phyloP scores from a whole-genome alignment of 2,329 filamentous ascomycete genomes.

The Fusarium chaquense region DNA sequence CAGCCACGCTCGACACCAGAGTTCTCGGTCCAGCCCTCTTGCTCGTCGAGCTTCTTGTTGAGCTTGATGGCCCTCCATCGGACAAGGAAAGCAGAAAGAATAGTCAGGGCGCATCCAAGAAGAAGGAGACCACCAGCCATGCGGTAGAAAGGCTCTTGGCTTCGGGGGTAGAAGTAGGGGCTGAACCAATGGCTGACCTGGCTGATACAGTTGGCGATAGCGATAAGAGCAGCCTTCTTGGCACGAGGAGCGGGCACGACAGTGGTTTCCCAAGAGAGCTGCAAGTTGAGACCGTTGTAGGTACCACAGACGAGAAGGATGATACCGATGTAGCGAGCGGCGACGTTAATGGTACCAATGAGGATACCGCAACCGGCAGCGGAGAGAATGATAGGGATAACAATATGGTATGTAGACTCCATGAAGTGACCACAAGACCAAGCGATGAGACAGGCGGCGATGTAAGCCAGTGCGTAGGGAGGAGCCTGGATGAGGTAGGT shows the following conservation, averaged over 20 bases:
- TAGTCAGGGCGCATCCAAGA: conserved; percentile 16
- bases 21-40: conserved; percentile 27
- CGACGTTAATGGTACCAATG: conserved; percentile 57
- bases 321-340: conserved; percentile 58
- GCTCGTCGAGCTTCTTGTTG: conserved; percentile 33
- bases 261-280: conserved; percentile 58
- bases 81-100: conserved; percentile 8
- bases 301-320: conserved; percentile 56
- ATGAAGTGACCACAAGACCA: conserved; percentile 55
- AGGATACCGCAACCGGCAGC: conserved; percentile 56
- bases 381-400: conserved; percentile 53
- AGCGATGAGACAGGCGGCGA: conserved; percentile 55
- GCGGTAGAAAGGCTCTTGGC: conserved; percentile 50
- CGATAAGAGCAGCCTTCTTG: conserved; percentile 58
- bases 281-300: conserved; percentile 57
- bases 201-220: conserved; percentile 57
- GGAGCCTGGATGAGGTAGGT: conserved; percentile 59
- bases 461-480: conserved; percentile 57
- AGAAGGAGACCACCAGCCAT: conserved; percentile 44
- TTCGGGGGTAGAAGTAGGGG: conserved; percentile 53
- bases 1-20: conserved; percentile 32
- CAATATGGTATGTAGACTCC: conserved; percentile 57
- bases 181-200: conserved; percentile 58
- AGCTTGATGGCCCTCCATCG: conserved; percentile 10
- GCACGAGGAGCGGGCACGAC: conserved; percentile 56